Percentiles rank a stretch among this genome's conserved stretches.
phyloP scores from a whole-genome alignment of 768 basidiomycete genomes.

The Tylopilus felleus region DNA sequence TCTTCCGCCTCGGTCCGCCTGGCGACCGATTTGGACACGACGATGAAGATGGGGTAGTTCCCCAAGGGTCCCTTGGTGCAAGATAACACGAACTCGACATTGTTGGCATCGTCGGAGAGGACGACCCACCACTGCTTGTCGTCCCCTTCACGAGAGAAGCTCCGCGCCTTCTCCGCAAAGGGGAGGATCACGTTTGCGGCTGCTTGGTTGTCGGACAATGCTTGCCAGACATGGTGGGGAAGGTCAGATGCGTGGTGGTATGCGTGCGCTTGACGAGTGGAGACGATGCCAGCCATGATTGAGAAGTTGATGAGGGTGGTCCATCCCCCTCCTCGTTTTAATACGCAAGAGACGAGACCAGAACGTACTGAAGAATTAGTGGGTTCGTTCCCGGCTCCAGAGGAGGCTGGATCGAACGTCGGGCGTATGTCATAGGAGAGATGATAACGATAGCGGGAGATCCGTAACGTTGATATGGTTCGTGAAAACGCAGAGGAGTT shows the following conservation, averaged over 20 bases:
- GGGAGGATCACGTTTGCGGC: slow-evolving; percentile 41
- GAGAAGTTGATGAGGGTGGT: slow-evolving; percentile 3
- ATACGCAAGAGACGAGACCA: not conserved
- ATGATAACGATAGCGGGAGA: not conserved
- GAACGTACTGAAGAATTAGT: not conserved
- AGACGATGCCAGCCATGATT: slow-evolving; percentile 10
- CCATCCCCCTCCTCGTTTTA: not conserved
- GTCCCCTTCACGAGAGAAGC: not conserved
- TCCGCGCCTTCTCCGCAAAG: slow-evolving; percentile 30
- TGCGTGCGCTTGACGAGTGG: not conserved
- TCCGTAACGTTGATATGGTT: not conserved
- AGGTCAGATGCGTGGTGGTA: slow-evolving; percentile 17
- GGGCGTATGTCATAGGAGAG: not conserved
- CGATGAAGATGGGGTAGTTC: slow-evolving; percentile 15
- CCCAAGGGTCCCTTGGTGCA: slow-evolving; percentile 3
- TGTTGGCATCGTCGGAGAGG: slow-evolving; percentile 14
- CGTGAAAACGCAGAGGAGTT: not conserved
- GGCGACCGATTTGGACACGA: slow-evolving; percentile 6
- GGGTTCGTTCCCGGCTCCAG: not conserved
- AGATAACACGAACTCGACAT: slow-evolving; percentile 9
- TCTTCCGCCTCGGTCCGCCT: not conserved
- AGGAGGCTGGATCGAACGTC: not conserved
- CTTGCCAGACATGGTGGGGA: slow-evolving; percentile 23
- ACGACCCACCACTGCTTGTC: slow-evolving; percentile 30
- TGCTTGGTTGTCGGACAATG: slow-evolving; percentile 27